Evolutionary conservation across 2,329 filamentous ascomycete genomes (phyloP), one percentile per base, ranked within the genome.

Genomic region (Lasiodiplodia theobromae): DNA sequence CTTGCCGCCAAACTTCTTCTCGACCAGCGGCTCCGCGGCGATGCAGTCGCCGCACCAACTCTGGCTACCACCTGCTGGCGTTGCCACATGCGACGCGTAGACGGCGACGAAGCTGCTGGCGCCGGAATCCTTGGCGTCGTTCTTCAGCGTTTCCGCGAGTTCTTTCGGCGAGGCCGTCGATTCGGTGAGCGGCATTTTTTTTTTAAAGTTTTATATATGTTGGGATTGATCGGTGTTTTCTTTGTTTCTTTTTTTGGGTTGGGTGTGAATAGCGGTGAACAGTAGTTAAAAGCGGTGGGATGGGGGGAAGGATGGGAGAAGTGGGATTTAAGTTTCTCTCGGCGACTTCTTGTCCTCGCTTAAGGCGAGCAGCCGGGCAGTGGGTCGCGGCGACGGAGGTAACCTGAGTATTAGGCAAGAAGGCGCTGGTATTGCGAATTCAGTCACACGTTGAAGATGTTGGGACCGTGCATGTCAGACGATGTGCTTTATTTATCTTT

Each of bases 31-130:
- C 60, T 64, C 60, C 16, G 60, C 60, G 5, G 40, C 40, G 10
- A 47, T 34, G 47, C 60, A 64, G 18, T 64, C 60, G 40, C 60
- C 60, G 31, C 60, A 52, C 60, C 60, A 64, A 21, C 60, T 64
- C 12, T 16, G 47, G 11, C 47, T n/a, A n/a, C n/a, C n/a, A n/a
- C n/a, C n/a, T n/a, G n/a, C n/a, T n/a, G n/a, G n/a, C n/a, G n/a
- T n/a, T n/a, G n/a, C n/a, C n/a, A n/a, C n/a, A n/a, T 51, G 60
- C 60, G 60, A 64, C 2, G 60, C 60, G 47, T 64, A 64, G 11
- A 64, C 47, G 31, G 51, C 60, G 60, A 38, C 18, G n/a, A 64
- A 53, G 60, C 44, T 18, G 47, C 14, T 64, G n/a, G 23, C n/a
- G 44, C 47, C 60, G 4, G 60, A 11, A 11, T 47, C 6, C 6